Percentiles rank a stretch among this genome's conserved stretches.
phyloP scores from a whole-genome alignment of 2,329 filamentous ascomycete species.

The Thielaviopsis populi region DNA sequence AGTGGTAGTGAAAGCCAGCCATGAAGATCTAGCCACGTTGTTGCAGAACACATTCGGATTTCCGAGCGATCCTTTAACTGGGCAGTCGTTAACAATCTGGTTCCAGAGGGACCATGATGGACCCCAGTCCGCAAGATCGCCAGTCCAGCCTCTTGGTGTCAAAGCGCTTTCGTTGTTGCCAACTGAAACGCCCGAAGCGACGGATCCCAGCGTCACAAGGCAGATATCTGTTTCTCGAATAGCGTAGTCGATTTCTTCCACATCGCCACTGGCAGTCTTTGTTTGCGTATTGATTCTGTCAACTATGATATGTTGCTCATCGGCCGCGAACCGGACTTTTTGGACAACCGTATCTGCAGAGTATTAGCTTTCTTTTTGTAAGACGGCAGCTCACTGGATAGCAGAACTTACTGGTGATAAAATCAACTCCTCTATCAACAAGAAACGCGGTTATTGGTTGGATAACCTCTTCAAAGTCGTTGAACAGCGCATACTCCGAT shows the following conservation, averaged over 20 bases:
- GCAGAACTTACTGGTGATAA: slow-evolving; percentile 15
- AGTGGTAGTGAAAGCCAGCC: slow-evolving; percentile 28
- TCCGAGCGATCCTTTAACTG: slow-evolving; percentile 27
- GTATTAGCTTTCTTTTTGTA: not conserved
- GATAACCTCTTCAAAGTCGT: slow-evolving; percentile 26
- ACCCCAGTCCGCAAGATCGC: slow-evolving; percentile 23
- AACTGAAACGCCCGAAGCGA: slow-evolving; percentile 22
- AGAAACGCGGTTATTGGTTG: slow-evolving; percentile 23
- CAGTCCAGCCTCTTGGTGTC: not conserved
- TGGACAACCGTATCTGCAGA: slow-evolving; percentile 1
- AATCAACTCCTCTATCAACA: slow-evolving; percentile 22
- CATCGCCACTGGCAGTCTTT: not conserved
- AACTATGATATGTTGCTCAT: not conserved
- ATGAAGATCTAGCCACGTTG: slow-evolving; percentile 24
- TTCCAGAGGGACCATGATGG: slow-evolving; percentile 30
- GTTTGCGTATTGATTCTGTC: slow-evolving; percentile 4
- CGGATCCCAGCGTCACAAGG: slow-evolving; percentile 27
- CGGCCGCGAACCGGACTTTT: not conserved
- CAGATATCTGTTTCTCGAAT: slow-evolving; percentile 23
- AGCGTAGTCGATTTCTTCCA: not conserved
- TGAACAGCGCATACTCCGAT: slow-evolving; percentile 22
- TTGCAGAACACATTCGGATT: slow-evolving; percentile 25
- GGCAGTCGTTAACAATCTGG: slow-evolving; percentile 25
- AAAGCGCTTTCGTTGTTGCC: slow-evolving; percentile 10
- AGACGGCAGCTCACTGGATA: not conserved